A percentile compares a stretch with the other conserved stretches of the same genome.
phyloP scores from a whole-genome alignment of 148 eudicot genomes.

The Mesembryanthemum crystallinum region DNA sequence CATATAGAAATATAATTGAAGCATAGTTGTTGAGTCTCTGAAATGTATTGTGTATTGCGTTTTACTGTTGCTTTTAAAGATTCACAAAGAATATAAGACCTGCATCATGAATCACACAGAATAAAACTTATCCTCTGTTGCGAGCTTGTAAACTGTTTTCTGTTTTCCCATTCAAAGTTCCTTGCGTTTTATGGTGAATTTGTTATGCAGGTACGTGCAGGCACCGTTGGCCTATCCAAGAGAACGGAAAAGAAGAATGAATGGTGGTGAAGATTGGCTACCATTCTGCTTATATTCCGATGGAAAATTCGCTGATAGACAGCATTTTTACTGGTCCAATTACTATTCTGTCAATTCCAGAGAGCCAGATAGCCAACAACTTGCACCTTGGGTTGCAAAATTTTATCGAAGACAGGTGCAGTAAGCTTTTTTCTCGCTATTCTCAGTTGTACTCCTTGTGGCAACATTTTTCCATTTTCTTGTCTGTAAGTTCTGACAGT shows the following conservation, averaged over 20 bases:
- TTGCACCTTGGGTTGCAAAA: conserved; percentile 75
- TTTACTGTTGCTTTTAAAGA: no score
- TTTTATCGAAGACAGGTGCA: conserved; percentile 32
- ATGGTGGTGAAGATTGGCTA: conserved; percentile 64
- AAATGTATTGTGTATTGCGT: no score
- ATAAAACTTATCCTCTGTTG: no score
- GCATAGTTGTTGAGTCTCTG: not conserved
- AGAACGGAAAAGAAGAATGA: conserved; percentile 64
- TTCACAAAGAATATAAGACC: no score
- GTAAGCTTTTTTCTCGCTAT: conserved; percentile 5
- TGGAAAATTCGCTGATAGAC: conserved; percentile 39
- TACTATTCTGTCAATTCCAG: conserved; percentile 57
- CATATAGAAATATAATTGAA: not conserved
- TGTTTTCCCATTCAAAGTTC: not conserved
- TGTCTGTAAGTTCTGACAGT: no score
- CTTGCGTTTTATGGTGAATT: not conserved
- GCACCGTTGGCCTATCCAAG: conserved; percentile 75
- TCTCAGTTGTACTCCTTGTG: not conserved
- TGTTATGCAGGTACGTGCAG: conserved; percentile 54
- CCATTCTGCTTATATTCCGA: conserved; percentile 54
- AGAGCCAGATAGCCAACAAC: conserved; percentile 43
- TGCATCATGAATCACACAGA: no score
- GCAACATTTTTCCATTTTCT: no score
- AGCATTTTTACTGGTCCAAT: conserved; percentile 61
- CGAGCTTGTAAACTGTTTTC: no score